Conservation (phyloP, 257 asterid genomes). For the Scutellaria minor region DNA sequence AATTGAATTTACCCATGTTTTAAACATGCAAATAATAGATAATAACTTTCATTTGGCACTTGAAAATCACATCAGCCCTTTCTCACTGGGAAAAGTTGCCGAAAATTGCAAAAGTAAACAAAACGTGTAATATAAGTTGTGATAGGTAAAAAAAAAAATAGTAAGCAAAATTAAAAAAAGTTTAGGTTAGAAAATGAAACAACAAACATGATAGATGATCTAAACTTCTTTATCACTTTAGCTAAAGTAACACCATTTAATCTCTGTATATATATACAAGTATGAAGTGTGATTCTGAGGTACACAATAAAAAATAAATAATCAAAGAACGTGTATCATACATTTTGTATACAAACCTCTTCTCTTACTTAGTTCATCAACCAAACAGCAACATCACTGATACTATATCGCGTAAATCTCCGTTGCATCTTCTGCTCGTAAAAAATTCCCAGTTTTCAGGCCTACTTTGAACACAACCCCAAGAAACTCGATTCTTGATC, state of each 20-base stretch:
- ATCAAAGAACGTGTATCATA: slow-evolving; percentile 23
- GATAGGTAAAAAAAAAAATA: too few species aligned
- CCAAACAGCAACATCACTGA: neutral
- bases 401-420: neutral
- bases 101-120: too few species aligned
- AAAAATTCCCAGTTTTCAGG: neutral
- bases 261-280: slow-evolving; percentile 36
- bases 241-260: neutral
- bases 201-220: too few species aligned
- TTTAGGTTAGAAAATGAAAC: neutral
- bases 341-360: neutral
- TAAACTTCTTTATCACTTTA: neutral
- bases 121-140: too few species aligned
- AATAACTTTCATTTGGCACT: too few species aligned
- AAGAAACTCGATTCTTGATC: neutral
- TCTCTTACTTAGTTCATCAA: slow-evolving; percentile 3
- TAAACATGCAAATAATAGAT: too few species aligned
- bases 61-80: too few species aligned
- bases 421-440: too few species aligned
- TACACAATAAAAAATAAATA: slow-evolving; percentile 37
- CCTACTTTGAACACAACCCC: neutral
- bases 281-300: neutral
- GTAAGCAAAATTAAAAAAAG: too few species aligned
- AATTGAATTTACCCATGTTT: too few species aligned
- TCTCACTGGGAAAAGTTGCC: too few species aligned